Base-by-base conservation (phyloP, 352 stramenopile genomes). In the Thraustochytrium striatum region DNA sequence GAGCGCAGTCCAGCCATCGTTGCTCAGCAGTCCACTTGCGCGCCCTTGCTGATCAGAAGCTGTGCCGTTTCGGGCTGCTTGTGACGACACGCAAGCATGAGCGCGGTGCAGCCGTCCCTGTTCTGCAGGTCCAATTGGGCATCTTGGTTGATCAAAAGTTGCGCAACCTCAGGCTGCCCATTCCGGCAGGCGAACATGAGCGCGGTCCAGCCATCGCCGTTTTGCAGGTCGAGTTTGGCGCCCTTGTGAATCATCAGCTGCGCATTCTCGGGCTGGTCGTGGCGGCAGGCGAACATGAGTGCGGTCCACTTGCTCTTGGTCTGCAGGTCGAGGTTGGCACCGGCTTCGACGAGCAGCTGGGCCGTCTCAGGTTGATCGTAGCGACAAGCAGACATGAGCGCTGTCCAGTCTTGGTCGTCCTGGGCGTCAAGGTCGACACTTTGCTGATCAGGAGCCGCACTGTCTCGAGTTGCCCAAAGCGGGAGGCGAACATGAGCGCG, bases 261-360 rank as follows among this genome's bases (percentile, higher is more conserved):
- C 8, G 62, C 47, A 7, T 65, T 13, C 13, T 32, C 13, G 8
- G 62, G 39, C 35, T 73, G 62, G 19, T 73, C 44, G 62, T 73
- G 33, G 35, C 41, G 62, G 2, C 28, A 57, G 28, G 62, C 62
- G 32, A 62, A 38, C 39, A 73, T 73, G 38, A 73, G 44, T 19
- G 62, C 62, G 13, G 62, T 73, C 16, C n/a, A 73, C 28, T 36
- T 36, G 44, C 21, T 43, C 8, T 73, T 43, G 44, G 28, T 32
- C 41, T 73, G 62, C 19, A 62, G 35, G 33, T 73, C 47, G 32
- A 73, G 62, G 5, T 73, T 39, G 19, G 62, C 62, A n/a, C 62
- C 62, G 32, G 11, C 62, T n/a, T 61, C 33, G 32, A 73, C 33
- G 32, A 73, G 38, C 11, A 57, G 8, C 39, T 61, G 13, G 44